Conservation (phyloP, 352 stramenopile species). For the Globisporangium acanthophoron region DNA sequence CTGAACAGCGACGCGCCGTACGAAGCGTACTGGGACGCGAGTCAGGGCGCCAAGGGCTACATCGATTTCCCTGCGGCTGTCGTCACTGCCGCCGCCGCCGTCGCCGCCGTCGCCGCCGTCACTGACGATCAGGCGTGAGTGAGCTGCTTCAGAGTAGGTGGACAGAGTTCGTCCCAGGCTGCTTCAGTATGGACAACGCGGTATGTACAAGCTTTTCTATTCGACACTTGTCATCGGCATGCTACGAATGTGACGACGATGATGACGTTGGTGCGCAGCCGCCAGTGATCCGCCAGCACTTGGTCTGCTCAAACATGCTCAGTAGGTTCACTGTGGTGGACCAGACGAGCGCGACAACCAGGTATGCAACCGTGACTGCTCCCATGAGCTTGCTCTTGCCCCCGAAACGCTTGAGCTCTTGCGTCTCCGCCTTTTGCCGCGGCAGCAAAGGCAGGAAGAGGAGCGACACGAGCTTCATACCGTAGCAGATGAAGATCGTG, state of each 20-base stretch:
- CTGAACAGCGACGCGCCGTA: too few species aligned
- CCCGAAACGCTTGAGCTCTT: conserved; percentile 24
- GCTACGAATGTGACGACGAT: not conserved
- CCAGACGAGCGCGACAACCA: conserved; percentile 31
- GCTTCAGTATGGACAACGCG: not conserved
- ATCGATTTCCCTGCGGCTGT: not conserved
- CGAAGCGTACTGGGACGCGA: not conserved
- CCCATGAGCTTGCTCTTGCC: conserved; percentile 33
- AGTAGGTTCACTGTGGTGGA: conserved; percentile 42
- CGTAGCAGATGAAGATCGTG: conserved; percentile 48
- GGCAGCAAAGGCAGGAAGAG: conserved; percentile 45
- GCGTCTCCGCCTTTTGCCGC: conserved; percentile 30
- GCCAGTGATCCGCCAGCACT: conserved; percentile 61
- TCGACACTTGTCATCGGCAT: not conserved
- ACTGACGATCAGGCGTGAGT: too few species aligned
- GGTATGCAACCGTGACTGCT: conserved; percentile 25
- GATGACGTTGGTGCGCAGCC: conserved; percentile 27
- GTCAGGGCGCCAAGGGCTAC: not conserved
- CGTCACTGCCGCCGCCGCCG: too few species aligned
- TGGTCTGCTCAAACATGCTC: conserved; percentile 46
- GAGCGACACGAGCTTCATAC: conserved; percentile 46
- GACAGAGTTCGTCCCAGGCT: too few species aligned
- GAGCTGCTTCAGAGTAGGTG: too few species aligned
- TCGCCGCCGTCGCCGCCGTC: too few species aligned
- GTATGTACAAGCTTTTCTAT: not conserved